These are phyloP conservation scores for slime mould (Dictyostelium discoideum) DNA, from an alignment of 78 protist genomes.

Conservation along the genomic window DNA sequence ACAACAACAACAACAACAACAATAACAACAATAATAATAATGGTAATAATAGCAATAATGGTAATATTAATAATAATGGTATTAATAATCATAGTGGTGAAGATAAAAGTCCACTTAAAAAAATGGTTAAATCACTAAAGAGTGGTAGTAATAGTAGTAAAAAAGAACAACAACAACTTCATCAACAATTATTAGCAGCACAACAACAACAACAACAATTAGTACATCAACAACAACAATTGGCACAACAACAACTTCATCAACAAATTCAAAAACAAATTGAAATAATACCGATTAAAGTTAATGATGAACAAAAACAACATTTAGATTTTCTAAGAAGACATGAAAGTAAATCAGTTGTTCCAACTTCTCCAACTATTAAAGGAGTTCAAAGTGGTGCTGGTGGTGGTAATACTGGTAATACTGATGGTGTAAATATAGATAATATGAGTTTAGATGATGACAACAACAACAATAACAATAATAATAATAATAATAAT, in stretches of 20 bases:
- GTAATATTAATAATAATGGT: neutral
- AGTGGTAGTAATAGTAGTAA: neutral
- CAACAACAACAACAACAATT: neutral
- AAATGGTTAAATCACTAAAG: neutral
- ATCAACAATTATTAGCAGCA: neutral
- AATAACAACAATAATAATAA: neutral
- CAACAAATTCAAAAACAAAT: neutral
- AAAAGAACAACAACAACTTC: conserved; percentile 4
- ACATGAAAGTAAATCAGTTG: conserved; percentile 6
- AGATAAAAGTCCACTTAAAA: neutral
- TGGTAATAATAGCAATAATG: too few relatives aligned
- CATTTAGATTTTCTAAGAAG: conserved; percentile 57
- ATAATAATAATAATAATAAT: neutral
- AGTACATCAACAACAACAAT: neutral
- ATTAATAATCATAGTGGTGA: neutral
- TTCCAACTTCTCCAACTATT: neutral
- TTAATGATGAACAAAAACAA: neutral
- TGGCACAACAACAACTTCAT: neutral
- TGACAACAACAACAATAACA: too few relatives aligned
- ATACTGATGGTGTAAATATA: neutral
- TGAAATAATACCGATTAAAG: neutral
- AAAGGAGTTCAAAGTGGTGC: neutral
- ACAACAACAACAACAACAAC: neutral
- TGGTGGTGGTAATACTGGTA: neutral
- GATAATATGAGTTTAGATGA: neutral